Evolutionary conservation across 805 yeast genomes (phyloP).

Genomic region (Spathaspora sp.): DNA sequence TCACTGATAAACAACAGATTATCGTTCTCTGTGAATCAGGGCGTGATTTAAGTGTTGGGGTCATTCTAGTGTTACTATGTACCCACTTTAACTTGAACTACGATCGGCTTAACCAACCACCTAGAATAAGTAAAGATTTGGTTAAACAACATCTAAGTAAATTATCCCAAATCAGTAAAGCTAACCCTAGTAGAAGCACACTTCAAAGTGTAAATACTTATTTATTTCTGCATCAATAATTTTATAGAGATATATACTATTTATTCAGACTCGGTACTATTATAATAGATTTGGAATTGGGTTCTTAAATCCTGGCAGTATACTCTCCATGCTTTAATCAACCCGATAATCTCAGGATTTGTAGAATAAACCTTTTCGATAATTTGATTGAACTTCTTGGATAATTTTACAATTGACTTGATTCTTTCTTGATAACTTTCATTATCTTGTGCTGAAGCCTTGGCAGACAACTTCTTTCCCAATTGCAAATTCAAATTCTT

Average conservation of each 20-base stretch:
- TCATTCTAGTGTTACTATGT: conserved; percentile 52
- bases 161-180: conserved; percentile 45
- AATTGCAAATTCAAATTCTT: conserved; percentile 32
- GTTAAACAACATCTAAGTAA: conserved; percentile 54
- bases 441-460: conserved; percentile 64
- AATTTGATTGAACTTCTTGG: conserved; percentile 16
- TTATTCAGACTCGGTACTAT: conserved; percentile 3
- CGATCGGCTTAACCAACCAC: conserved; percentile 14
- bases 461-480: conserved; percentile 49
- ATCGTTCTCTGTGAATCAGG: conserved; percentile 62
- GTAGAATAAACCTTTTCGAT: conserved; percentile 1
- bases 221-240: conserved; percentile 5
- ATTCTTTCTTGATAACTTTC: conserved; percentile 52
- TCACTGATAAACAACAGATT: conserved; percentile 10
- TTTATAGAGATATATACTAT: background rate
- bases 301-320: conserved; percentile 3
- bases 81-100: conserved; percentile 42
- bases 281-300: conserved; percentile 6
- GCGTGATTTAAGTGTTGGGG: conserved; percentile 62
- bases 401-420: conserved; percentile 27
- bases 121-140: conserved; percentile 42
- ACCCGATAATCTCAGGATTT: background rate
- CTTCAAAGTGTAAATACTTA: conserved; percentile 63
- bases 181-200: conserved; percentile 76
- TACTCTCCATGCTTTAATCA: conserved; percentile 3